Evolutionary conservation across 2,329 filamentous ascomycete genomes (phyloP).

Genomic region (Colletotrichum lentis): DNA sequence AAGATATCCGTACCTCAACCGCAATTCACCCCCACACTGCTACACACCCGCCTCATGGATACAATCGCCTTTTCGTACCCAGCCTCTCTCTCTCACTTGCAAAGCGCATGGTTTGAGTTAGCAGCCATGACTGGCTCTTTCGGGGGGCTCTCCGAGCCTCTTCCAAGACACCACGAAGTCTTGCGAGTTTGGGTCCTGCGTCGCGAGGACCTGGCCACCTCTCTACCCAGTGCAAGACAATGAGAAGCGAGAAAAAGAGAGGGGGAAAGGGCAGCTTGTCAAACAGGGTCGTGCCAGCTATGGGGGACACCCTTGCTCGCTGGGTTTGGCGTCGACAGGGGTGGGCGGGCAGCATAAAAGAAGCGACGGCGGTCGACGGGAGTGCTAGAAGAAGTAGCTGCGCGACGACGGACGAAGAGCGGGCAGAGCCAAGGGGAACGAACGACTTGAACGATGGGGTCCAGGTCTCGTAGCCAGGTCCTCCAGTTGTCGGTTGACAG

Average conservation of each 20-base stretch:
- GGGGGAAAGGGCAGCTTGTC: slow-evolving; percentile 16
- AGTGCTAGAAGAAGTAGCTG: slow-evolving; percentile 10
- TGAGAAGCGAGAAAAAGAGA: background rate
- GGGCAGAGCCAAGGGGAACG: slow-evolving; percentile 9
- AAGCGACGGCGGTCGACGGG: slow-evolving; percentile 1
- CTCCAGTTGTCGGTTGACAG: background rate
- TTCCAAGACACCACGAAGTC: background rate
- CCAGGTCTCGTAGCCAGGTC: slow-evolving; percentile 1
- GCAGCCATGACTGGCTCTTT: too few relatives aligned
- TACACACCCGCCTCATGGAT: background rate
- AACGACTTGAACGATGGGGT: background rate
- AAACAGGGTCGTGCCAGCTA: slow-evolving; percentile 26
- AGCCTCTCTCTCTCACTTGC: slow-evolving; percentile 2
- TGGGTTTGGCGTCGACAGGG: slow-evolving; percentile 31
- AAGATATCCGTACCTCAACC: slow-evolving; percentile 3
- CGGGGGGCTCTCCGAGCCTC: background rate
- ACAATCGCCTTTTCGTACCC: background rate
- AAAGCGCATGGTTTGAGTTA: background rate
- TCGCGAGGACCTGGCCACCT: background rate
- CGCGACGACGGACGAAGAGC: slow-evolving; percentile 14
- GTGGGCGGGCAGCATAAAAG: slow-evolving; percentile 19
- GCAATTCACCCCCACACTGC: slow-evolving; percentile 8
- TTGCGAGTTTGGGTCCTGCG: slow-evolving; percentile 2
- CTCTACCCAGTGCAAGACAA: slow-evolving; percentile 19
- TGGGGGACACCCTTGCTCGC: slow-evolving; percentile 21